phyloP scores from a whole-genome alignment of 371 early-diverging fungal species.

The Lichtheimia ramosa region DNA sequence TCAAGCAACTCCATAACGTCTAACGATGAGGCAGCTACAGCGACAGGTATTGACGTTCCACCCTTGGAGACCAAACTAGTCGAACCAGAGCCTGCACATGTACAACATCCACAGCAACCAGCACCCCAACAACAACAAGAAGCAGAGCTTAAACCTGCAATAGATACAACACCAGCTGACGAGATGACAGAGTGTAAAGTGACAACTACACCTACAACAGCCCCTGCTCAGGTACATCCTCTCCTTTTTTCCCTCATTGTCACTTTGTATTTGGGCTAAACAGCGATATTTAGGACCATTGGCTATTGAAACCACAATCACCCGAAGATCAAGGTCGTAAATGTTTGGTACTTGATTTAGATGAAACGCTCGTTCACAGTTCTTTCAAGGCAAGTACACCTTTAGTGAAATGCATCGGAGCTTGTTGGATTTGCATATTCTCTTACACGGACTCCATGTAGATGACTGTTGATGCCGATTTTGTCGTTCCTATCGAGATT shows the following conservation, averaged over 20 bases:
- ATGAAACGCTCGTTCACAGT: slow-evolving; percentile 60
- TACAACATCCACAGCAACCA: background rate
- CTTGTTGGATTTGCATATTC: too few relatives aligned
- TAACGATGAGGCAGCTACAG: background rate
- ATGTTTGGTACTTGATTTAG: slow-evolving; percentile 60
- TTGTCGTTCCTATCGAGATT: slow-evolving; percentile 83
- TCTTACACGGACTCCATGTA: slow-evolving; percentile 8
- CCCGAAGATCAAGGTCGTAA: slow-evolving; percentile 30
- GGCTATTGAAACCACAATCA: slow-evolving; percentile 11
- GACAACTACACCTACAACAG: slow-evolving; percentile 3
- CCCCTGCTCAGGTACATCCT: background rate
- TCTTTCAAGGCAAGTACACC: slow-evolving; percentile 40
- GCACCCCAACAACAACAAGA: background rate
- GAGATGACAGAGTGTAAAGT: background rate
- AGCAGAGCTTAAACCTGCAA: background rate
- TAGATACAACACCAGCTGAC: too few relatives aligned
- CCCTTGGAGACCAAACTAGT: background rate
- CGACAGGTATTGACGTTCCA: background rate
- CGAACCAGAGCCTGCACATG: background rate
- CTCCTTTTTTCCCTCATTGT: too few relatives aligned
- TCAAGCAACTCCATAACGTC: background rate
- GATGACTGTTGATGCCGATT: slow-evolving; percentile 74
- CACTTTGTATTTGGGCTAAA: too few relatives aligned
- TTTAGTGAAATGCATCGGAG: background rate
- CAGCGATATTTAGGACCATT: slow-evolving; percentile 5